Base-by-base conservation (phyloP, 352 stramenopile species). In the Globisporangium rhizosaccharum region DNA sequence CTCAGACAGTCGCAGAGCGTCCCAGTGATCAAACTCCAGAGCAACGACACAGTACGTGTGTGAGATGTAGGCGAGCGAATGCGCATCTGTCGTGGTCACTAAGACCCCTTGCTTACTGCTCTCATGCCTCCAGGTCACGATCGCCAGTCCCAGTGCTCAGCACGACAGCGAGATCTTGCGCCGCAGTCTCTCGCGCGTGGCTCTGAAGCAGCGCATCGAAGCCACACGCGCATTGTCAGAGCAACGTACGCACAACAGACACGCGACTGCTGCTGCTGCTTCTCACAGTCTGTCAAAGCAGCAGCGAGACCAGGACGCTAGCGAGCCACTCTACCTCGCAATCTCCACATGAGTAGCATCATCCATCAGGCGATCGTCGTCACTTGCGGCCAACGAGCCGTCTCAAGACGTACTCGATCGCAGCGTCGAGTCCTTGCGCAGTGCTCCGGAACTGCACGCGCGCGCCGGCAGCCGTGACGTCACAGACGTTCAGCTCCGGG, bases 131-230 rank as follows among this genome's bases (percentile, higher is more conserved):
- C 12, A 56, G 56, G 66, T 54, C 56, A 11, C 50, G 36, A 62
- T 37, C 4, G 20, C 17, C 23, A 48, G 20, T 28, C n/a, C 25
- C 7, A 53, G 51, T 11, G 28, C 60, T 26, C 48, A 66, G 47
- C 66, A 57, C 15, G 78, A 88, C 28, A 66, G 74, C 44, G 71
- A 85, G 17, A 70, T 87, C 23, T 51, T 88, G 44, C 66, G 76
- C n/a, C 68, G 81, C 57, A 89, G 79, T 57, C 51, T 88, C 37
- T 87, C 79, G 4, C 61, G 66, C 57, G 76, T 88, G 44, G 81
- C 75, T 14, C 54, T 90, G 14, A 83, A 84, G 48, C 63, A 70
- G 50, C 75, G 77, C 0, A 71, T 86, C 50, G 57, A 79, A 52
- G 54, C 53, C 25, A 51, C 54, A 17, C 37, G 50, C 42, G 49